Percentiles rank a stretch among this genome's conserved stretches.
Evolutionary conservation across 441 rosid genomes (phyloP).

Genomic region (Populus hybrid): DNA sequence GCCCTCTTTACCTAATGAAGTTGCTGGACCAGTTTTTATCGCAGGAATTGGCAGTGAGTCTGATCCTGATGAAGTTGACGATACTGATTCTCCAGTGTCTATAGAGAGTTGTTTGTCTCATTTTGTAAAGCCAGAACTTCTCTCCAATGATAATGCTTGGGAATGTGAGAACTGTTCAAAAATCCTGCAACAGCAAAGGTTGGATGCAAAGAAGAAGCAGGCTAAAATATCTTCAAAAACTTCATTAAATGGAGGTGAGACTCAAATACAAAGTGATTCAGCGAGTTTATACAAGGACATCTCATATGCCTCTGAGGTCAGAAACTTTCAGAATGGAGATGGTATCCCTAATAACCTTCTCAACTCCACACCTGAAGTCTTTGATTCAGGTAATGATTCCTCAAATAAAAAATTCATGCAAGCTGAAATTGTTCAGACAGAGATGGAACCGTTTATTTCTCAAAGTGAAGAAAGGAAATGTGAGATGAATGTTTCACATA

Average conservation of each 20-base stretch:
- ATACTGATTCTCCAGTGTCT: conserved; percentile 79
- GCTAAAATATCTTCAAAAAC: conserved; percentile 25
- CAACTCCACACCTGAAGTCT: conserved; percentile 20
- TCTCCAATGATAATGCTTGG: conserved; percentile 93
- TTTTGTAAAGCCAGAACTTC: conserved; percentile 78
- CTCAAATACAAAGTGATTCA: conserved; percentile 14
- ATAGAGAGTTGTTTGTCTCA: conserved; percentile 86
- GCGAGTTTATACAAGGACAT: conserved; percentile 19
- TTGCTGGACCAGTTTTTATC: conserved; percentile 40
- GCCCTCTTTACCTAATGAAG: conserved; percentile 51
- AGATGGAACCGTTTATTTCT: conserved; percentile 17
- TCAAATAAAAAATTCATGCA: conserved; percentile 25
- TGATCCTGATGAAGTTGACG: conserved; percentile 90
- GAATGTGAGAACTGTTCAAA: conserved; percentile 82
- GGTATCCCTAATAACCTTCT: conserved; percentile 9
- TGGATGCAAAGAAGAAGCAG: conserved; percentile 42
- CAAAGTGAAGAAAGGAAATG: conserved; percentile 19
- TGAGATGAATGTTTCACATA: conserved; percentile 24
- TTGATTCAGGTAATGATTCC: conserved; percentile 27
- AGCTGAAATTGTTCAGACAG: conserved; percentile 26
- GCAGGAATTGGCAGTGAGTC: conserved; percentile 67
- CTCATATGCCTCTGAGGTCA: conserved; percentile 23
- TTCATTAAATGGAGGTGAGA: conserved; percentile 31
- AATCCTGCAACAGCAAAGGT: conserved; percentile 36
- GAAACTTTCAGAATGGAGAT: conserved; percentile 27